Base-by-base conservation (phyloP, 1,139 yeast genomes). In the Yamadazyma siamensis region DNA sequence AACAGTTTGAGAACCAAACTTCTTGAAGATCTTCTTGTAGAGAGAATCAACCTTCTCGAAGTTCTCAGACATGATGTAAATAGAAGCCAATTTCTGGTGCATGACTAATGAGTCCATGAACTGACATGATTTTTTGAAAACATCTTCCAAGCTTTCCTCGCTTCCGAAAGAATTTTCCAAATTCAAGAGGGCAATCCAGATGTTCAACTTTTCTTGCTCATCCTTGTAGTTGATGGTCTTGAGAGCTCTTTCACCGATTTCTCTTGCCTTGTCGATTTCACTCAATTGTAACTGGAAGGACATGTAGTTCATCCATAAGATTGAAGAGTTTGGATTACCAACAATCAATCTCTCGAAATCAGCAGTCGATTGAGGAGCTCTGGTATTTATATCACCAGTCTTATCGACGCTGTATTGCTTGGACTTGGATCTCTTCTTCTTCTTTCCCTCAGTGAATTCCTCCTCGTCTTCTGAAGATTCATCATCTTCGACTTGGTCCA, bases 251-350 rank as follows among this genome's bases (percentile, higher is more conserved):
- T 83, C 85, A 28, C 86, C 97, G 45, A 91, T 77, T 56, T 86
- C 95, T 47, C 98, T 78, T 9, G 97, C 96, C 60, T 84, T 87
- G 33, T 89, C 96, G 38, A 88, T 67, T 56, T 91, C 98, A 65
- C 95, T 84, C 43, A 91, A 70, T 58, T 89, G 96, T 44, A 91
- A 71, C 61, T 88, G 95, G 83, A 89, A 91, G 3, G 97, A 91
- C 96, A 94, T 91, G 60, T 85, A 91, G 60, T 89, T 87, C 87
- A 91, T 89, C 98, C 98, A 91, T 43, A 88, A 63, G 30, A 89
- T 76, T 2, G 98, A 89, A 3, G 96, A 86, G 63, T 87, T 84
- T 34, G 98, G 97, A 51, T 84, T 83, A 52, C 96, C 95, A 38
- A 91, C 75, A 34, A 91, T 71, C 43, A 91, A 65, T 49, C 98